phyloP scores from a whole-genome alignment of 2,329 filamentous ascomycete genomes.

The Microsporum ferrugineum region DNA sequence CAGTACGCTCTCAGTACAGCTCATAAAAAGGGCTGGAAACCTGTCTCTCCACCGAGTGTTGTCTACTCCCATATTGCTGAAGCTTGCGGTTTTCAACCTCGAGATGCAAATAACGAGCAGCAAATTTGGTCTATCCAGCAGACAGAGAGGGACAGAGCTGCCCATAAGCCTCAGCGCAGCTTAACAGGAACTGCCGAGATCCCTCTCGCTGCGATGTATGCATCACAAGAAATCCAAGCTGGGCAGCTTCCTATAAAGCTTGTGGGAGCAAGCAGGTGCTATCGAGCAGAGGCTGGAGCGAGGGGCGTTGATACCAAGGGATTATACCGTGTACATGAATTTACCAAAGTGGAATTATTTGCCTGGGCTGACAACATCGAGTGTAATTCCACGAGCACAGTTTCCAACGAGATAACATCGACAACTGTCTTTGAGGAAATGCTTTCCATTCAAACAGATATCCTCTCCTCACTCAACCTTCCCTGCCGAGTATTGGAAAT shows the following conservation, averaged over 20 bases:
- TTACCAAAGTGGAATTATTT: conserved; percentile 97
- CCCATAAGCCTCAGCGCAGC: conserved; percentile 56
- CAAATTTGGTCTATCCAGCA: conserved; percentile 78
- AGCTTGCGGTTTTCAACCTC: conserved; percentile 87
- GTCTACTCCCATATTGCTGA: conserved; percentile 85
- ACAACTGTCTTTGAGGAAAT: conserved; percentile 66
- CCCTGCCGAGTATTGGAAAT: conserved; percentile 86
- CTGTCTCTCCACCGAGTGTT: conserved; percentile 74
- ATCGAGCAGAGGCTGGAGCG: conserved; percentile 86
- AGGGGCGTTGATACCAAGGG: conserved; percentile 86
- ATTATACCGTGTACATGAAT: conserved; percentile 93
- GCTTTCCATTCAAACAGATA: conserved; percentile 73
- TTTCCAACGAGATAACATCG: neutral
- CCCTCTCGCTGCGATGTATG: conserved; percentile 81
- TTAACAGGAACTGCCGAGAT: conserved; percentile 91
- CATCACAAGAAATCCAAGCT: conserved; percentile 55
- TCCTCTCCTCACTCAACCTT: conserved; percentile 63
- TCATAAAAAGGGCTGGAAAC: conserved; percentile 61
- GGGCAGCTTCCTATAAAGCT: conserved; percentile 61
- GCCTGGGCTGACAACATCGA: conserved; percentile 56
- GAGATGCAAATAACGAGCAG: conserved; percentile 80
- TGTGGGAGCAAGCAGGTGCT: conserved; percentile 82
- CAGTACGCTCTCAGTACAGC: conserved; percentile 72
- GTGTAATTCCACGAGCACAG: conserved; percentile 15
- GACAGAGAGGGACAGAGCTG: conserved; percentile 48